These are phyloP conservation scores for Blepharisma undulans DNA, from an alignment of 169 alveolate genomes.

Conservation along the genomic window DNA sequence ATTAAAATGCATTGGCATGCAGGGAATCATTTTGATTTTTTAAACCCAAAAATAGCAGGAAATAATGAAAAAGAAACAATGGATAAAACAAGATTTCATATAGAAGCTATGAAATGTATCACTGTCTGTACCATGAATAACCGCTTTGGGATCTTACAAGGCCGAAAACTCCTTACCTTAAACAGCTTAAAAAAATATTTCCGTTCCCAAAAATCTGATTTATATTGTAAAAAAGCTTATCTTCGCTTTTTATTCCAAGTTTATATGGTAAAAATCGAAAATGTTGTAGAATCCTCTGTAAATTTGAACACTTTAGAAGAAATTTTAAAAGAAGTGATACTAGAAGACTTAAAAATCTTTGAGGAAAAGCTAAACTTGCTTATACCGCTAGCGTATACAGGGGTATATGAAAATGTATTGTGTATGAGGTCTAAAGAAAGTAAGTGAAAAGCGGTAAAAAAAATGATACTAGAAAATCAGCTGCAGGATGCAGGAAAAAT, in stretches of 20 bases:
- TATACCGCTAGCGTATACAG: not conserved
- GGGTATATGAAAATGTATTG: not conserved
- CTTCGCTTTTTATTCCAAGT: not conserved
- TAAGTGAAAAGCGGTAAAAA: not conserved
- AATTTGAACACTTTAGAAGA: not conserved
- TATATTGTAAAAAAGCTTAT: not conserved
- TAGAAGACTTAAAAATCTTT: not conserved
- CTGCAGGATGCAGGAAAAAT: not conserved
- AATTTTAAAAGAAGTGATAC: not conserved
- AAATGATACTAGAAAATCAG: not conserved
- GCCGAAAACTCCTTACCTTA: not conserved
- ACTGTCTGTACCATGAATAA: slow-evolving; percentile 3
- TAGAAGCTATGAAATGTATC: not conserved
- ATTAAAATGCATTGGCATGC: not conserved
- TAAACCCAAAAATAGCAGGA: not conserved
- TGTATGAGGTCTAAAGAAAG: not conserved
- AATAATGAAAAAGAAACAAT: no score
- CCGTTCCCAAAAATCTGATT: not conserved
- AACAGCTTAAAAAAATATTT: not conserved
- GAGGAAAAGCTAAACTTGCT: not conserved
- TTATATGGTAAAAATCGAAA: not conserved
- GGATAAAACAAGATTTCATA: not conserved
- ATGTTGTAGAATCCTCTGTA: not conserved
- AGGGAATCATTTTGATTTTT: not conserved
- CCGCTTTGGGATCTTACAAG: slow-evolving; percentile 11